Conservation (phyloP, 1,139 yeast species). For the Lodderomyces parapsilosis region DNA sequence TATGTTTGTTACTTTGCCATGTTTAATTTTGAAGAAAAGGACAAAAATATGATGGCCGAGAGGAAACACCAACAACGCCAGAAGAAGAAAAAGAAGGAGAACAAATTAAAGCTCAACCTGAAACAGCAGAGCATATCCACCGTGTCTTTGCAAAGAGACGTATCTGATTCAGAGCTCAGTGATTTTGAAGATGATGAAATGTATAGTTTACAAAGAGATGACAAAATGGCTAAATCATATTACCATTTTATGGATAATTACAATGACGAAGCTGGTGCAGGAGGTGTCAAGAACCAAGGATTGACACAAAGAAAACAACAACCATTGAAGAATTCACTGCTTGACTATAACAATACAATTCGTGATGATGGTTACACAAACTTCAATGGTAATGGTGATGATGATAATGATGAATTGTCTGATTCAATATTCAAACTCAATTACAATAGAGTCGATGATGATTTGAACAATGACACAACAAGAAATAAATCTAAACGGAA, state of each 20-base stretch:
- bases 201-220: slow-evolving; percentile 51
- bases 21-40: slow-evolving; percentile 72
- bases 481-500: slow-evolving; percentile 16
- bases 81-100: slow-evolving; percentile 17
- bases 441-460: slow-evolving; percentile 64
- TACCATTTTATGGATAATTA: slow-evolving; percentile 84
- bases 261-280: slow-evolving; percentile 25
- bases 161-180: background rate
- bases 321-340: background rate
- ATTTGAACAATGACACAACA: slow-evolving; percentile 71
- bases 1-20: slow-evolving; percentile 93
- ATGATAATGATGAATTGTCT: slow-evolving; percentile 34
- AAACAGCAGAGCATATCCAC: slow-evolving; percentile 4
- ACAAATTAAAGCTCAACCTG: slow-evolving; percentile 15
- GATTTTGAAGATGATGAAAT: slow-evolving; percentile 39
- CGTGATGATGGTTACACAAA: slow-evolving; percentile 17
- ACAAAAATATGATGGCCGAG: slow-evolving; percentile 45
- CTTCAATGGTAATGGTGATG: no score
- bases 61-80: slow-evolving; percentile 19
- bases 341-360: background rate
- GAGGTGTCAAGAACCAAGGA: background rate
- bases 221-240: slow-evolving; percentile 90
- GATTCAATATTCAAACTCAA: slow-evolving; percentile 26
- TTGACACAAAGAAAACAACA: slow-evolving; percentile 9
- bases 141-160: background rate